These are phyloP conservation scores for Fusarium hainanense DNA, from an alignment of 2,329 filamentous ascomycete genomes.

Conservation along the genomic window DNA sequence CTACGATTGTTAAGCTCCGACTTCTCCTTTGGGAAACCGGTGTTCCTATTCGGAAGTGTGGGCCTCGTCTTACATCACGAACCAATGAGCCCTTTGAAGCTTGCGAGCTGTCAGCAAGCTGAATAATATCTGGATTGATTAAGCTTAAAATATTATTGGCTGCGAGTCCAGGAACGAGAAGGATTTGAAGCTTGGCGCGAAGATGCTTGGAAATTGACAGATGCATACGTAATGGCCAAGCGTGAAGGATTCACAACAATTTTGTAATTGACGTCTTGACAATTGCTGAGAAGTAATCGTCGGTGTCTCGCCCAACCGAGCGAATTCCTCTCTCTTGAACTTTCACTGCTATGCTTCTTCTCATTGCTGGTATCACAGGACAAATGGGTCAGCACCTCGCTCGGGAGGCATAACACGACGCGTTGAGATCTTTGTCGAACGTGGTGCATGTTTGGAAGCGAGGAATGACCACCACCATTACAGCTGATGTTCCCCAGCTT, in stretches of 20 bases:
- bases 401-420: too few species aligned
- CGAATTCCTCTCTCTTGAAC: too few species aligned
- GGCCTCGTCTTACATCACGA: neutral
- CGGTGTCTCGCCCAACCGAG: too few species aligned
- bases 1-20: slow-evolving; percentile 12
- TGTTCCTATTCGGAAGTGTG: neutral
- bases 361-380: too few species aligned
- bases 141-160: neutral
- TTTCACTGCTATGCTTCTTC: too few species aligned
- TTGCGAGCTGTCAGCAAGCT: neutral
- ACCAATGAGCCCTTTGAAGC: neutral
- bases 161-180: neutral
- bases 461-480: too few species aligned
- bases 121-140: neutral
- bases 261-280: too few species aligned
- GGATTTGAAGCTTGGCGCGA: neutral
- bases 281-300: accelerated
- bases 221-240: neutral
- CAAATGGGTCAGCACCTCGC: too few species aligned
- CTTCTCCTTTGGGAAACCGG: slow-evolving; percentile 19
- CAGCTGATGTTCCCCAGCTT: too few species aligned
- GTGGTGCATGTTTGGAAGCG: too few species aligned
- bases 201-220: neutral
- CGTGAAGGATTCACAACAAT: neutral
- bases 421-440: too few species aligned